Evolutionary conservation across 192 early-diverging fungal species (phyloP).

Genomic region (Entomortierella beljakovae): DNA sequence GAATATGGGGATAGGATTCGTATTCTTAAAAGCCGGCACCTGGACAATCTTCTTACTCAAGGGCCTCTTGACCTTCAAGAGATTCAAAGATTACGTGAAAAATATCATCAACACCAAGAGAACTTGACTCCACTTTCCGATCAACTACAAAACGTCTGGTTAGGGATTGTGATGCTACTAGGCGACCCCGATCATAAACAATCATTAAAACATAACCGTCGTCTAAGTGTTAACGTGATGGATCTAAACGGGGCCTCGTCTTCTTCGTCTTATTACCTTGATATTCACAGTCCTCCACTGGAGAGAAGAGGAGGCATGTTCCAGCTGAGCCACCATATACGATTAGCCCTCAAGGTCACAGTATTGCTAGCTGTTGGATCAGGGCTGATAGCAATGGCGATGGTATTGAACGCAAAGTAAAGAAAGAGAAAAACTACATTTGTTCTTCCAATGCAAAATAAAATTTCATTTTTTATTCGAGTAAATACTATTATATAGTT

Average conservation of each 20-base stretch:
- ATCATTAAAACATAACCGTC: background rate
- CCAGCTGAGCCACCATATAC: constrained; percentile 14
- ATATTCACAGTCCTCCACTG: background rate
- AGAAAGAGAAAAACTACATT: background rate
- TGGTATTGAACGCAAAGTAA: constrained; percentile 19
- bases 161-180: constrained; percentile 17
- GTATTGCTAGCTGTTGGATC: constrained; percentile 17
- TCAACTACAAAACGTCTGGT: constrained; percentile 19
- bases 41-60: constrained; percentile 30
- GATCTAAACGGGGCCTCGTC: constrained; percentile 12
- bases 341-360: constrained; percentile 31
- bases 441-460: background rate
- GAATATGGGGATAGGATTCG: constrained; percentile 19
- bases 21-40: constrained; percentile 39
- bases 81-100: background rate
- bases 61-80: constrained; percentile 10
- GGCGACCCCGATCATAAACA: constrained; percentile 6
- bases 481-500: background rate
- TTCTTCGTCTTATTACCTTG: constrained; percentile 20
- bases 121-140: constrained; percentile 20
- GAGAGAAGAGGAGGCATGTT: background rate
- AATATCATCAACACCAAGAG: constrained; percentile 15
- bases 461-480: background rate
- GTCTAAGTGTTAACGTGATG: constrained; percentile 12
- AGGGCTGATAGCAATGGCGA: constrained; percentile 39